Base-by-base conservation (phyloP, 1,139 yeast species). In the Arxiozyma slooffiae region DNA sequence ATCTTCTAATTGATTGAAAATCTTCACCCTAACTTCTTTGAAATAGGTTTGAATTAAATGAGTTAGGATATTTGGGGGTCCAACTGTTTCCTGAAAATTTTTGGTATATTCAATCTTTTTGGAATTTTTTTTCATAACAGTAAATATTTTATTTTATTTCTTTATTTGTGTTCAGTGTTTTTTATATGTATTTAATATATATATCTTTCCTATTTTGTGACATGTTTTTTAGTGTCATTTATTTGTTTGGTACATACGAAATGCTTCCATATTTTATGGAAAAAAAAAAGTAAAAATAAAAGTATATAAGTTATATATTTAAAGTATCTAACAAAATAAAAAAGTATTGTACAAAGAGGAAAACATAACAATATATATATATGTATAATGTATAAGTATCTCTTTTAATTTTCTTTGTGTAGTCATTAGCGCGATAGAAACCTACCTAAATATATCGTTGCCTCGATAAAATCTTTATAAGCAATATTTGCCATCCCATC, bases 401-500 rank as follows among this genome's bases (percentile, higher is more conserved):
- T 17, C 1, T 38, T 38, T 21, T 16, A 18, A 4, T n/a, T 6
- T 17, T 22, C n/a, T 20, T 14, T 17, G 6, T 21, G 17, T n/a
- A 16, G 38, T 9, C 11, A 14, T 38, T 45, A 64, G 52, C 60
- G 66, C 14, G 69, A 67, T 39, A 67, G 50, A 47, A 64, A 66
- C 41, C 66, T 60, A 4, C 69, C 68, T 18, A 67, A 42, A 51
- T 61, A 64, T 22, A 67, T 48, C 1, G 66, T 58, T 17, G 59
- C 87, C 57, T 81, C 82, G 54, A 86, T 75, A 60, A 85, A 87
- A 64, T 85, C 89, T 66, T 84, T 86, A 64, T 84, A 86, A 37
- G 82, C 81, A 39, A 86, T 78, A 0, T 88, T 81, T 5, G 92
- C 89, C 48, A 80, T 77, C 14, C 95, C 95, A 43, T 85, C 82